phyloP scores from a whole-genome alignment of 495 filamentous ascomycete species.

The Hyaloscypha finlandica region DNA sequence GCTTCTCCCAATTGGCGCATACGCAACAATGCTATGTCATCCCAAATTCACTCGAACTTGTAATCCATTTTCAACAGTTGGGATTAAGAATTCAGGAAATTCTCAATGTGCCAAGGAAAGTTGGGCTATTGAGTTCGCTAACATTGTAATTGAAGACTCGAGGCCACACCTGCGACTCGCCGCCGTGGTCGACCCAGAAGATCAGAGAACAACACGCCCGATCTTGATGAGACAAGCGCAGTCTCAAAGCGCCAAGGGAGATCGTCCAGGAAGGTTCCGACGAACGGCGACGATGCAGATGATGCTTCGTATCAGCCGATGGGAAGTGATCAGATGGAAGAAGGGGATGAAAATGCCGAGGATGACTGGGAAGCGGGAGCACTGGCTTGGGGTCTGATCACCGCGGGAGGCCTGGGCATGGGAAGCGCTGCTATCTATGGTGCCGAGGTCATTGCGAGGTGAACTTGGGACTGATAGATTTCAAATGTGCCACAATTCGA shows the following conservation, averaged over 20 bases:
- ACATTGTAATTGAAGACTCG: conserved; percentile 3
- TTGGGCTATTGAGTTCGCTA: background rate
- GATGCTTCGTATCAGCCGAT: conserved; percentile 25
- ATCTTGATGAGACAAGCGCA: background rate
- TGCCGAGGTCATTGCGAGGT: conserved; percentile 44
- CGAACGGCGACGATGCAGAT: conserved; percentile 8
- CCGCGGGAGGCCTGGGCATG: conserved; percentile 43
- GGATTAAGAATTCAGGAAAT: too few relatives aligned
- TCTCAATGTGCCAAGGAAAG: too few relatives aligned
- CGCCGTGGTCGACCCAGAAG: conserved; percentile 14
- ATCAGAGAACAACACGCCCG: background rate
- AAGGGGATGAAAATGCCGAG: conserved; percentile 31
- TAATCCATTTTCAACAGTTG: too few relatives aligned
- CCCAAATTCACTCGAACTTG: too few relatives aligned
- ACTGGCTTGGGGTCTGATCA: conserved; percentile 46
- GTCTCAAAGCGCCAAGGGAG: conserved; percentile 25
- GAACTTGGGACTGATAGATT: conserved; percentile 5
- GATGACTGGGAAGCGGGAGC: conserved; percentile 49
- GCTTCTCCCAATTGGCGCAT: background rate
- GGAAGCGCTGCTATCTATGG: conserved; percentile 46
- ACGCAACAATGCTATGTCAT: too few relatives aligned
- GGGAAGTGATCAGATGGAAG: conserved; percentile 30
- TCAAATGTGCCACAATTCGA: too few relatives aligned
- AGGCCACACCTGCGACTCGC: conserved; percentile 7
- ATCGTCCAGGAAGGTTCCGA: conserved; percentile 32